Evolutionary conservation across 176 grass and related monocot species (phyloP), one percentile per base, ranked within the genome.

Genomic region (Areca catechu): DNA sequence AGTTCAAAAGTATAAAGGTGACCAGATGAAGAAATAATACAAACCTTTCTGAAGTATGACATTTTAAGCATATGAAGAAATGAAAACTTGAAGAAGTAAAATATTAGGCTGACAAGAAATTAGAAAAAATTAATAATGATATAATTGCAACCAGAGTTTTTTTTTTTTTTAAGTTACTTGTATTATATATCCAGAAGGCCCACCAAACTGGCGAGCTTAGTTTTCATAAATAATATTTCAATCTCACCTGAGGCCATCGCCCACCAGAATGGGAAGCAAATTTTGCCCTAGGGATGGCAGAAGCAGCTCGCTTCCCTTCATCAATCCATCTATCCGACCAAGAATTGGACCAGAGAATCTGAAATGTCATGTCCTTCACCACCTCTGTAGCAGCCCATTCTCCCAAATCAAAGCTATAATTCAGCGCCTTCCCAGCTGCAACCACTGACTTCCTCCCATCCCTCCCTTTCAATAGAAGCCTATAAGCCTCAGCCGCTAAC

Each of bases 241-340:
- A 22, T 69, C 61, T 64, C 16, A 89, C 90, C 85, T 95, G 90
- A 65, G 89, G 78, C 89, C 89, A 95, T 50, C 85, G 68, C 19
- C 89, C 76, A 4, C 89, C 89, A 0, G 79, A 85, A 76, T 95
- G 89, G 65, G 85, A 89, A 25, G 71, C 19, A 51, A 89, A 89
- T 58, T 78, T 89, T 58, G 81, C 79, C 0, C 57, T 68, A 0
- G 81, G 78, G 50, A 82, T n/a, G 5, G 82, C 78, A 51, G 53
- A 55, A 4, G 25, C 72, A 62, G 77, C 68, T 58, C 52, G 79
- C 73, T 77, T 88, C 5, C 78, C 85, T 63, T 89, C 85, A 48
- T 95, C 79, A 57, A 95, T 95, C 89, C 89, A 95, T 69, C 52
- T 79, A 56, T 95, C 85, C 0, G 89, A 83, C 89, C 89, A 95